Evolutionary conservation across 202 grass and related monocot species (phyloP), one percentile per base, ranked within the genome.

Genomic region (Brachypodium distachyon): DNA sequence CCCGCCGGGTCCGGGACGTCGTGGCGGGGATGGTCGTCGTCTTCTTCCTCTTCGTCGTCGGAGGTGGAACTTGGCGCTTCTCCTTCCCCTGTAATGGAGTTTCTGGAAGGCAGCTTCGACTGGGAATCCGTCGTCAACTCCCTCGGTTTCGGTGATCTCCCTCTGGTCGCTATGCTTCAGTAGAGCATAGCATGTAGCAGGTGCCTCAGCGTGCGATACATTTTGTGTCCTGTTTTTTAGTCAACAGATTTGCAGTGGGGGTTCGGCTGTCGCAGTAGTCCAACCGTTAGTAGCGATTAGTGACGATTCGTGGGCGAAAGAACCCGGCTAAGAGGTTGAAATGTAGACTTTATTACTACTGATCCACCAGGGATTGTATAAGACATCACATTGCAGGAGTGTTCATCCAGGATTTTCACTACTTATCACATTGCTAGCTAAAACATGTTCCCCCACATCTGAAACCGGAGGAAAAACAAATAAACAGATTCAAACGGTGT

Each of bases 71-170:
- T 43, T 17, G 4, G 61, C 37, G 33, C 29, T 5, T 16, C 70
- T 39, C 70, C 29, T 5, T 16, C 70, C 32, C 70, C 77, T 42
- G 82, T 57, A 33, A 18, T 4, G 34, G 48, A 87, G 36, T 90
- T 83, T 52, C 48, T 83, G 19, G 37, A 76, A 28, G 77, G 77
- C 51, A 11, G 43, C 52, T 42, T 68, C 42, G 80, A 79, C 31
- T 76, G 81, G 81, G 84, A 73, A 37, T 68, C 66, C 37, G 51
- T 61, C 57, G 3, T 73, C 50, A 17, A 61, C 29, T 41, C 31
- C 17, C 38, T 74, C 7, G 72, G 42, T 6, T 41, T 83, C 23
- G 19, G 9, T 1, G 48, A 44, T 18, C 77, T 72, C 38, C 52
- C 49, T 12, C 23, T 51, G 2, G 2, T 43, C 7, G 41, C 48